A percentile compares a stretch with the other conserved stretches of the same genome.
Conservation (phyloP, 1,284 basidiomycete genomes). For the Neotropicomus parvogracilis region DNA sequence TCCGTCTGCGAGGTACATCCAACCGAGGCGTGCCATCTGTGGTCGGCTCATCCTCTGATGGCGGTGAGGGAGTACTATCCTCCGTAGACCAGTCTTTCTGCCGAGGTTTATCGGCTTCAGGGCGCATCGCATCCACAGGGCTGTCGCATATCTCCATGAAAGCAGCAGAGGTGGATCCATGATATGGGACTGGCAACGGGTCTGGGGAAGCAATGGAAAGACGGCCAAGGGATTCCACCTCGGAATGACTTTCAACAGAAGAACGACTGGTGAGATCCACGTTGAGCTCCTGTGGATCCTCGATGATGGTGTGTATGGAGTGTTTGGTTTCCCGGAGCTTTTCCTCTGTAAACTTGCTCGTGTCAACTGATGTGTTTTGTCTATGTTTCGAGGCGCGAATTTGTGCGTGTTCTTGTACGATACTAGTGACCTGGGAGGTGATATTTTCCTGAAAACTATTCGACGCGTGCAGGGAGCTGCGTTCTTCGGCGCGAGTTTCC, state of each 20-base stretch:
- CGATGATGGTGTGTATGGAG: constrained; percentile 30
- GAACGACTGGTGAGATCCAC: constrained; percentile 16
- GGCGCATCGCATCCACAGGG: constrained; percentile 21
- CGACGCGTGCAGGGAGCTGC: constrained; percentile 10
- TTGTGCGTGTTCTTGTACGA: constrained; percentile 18
- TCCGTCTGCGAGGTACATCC: constrained; percentile 44
- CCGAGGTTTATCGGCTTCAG: constrained; percentile 10
- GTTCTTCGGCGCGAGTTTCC: constrained; percentile 24
- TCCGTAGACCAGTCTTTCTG: constrained; percentile 15
- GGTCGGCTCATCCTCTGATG: constrained; percentile 31
- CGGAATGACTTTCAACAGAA: constrained; percentile 19
- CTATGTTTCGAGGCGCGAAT: constrained; percentile 6
- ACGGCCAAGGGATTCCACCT: constrained; percentile 24
- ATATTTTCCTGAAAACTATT: constrained; percentile 16
- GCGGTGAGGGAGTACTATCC: constrained; percentile 29
- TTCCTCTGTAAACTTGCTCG: constrained; percentile 16
- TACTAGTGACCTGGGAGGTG: constrained; percentile 4
- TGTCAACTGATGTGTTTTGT: constrained; percentile 18
- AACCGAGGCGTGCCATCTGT: constrained; percentile 20
- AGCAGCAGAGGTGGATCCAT: constrained; percentile 31
- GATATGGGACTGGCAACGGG: constrained; percentile 34
- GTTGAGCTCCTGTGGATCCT: constrained; percentile 25
- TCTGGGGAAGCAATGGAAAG: constrained; percentile 30
- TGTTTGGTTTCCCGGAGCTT: constrained; percentile 23
- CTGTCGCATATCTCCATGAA: constrained; percentile 37